Evolutionary conservation across 2,329 filamentous ascomycete genomes (phyloP), one percentile per base, ranked within the genome.

Genomic region (Scopulariopsis brevicaulis): DNA sequence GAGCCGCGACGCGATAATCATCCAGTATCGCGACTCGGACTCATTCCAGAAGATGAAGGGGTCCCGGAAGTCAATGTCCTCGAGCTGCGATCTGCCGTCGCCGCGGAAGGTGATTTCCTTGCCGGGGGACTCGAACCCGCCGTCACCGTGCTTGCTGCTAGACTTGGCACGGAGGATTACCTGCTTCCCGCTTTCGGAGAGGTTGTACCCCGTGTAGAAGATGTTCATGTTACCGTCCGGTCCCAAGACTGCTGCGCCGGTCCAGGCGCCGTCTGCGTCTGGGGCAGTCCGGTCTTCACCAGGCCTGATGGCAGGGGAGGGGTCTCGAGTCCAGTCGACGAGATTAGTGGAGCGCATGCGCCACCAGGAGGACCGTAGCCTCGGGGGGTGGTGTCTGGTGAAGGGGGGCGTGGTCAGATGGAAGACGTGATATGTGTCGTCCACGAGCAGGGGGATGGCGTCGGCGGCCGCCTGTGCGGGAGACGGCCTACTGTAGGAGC

Each of bases 141-240:
- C 53, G 1, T 64, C 60, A 10, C 68, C 67, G 34, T 68, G 65
- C 1, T 61, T 62, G 55, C 68, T 65, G 8, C 48, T 40, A 12
- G 68, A 63, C 8, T n/a, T 62, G 1, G 64, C 62, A 10, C 65
- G 67, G 34, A 71, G 61, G 35, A 71, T 68, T 7, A 66, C 67
- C 56, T 71, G 70, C n/a, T 63, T 64, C 7, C 69, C 69, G 34
- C 63, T 61, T 22, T 64, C 60, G 1, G 61, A 61, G 25, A 70
- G 56, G 57, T 67, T 70, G 58, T 71, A 71, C 1, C 70, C 70
- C 11, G 70, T 71, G 61, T 71, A 71, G 58, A 71, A 70, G 48
- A 71, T 61, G 57, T 70, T 69, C 67, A 71, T 67, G 35, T 62
- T 63, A 7, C 63, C 64, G 52, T 70, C 67, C 15, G 64, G 64